Base-by-base conservation (phyloP, 1,139 yeast species). In the Kurtzmaniella quercitrusa region DNA sequence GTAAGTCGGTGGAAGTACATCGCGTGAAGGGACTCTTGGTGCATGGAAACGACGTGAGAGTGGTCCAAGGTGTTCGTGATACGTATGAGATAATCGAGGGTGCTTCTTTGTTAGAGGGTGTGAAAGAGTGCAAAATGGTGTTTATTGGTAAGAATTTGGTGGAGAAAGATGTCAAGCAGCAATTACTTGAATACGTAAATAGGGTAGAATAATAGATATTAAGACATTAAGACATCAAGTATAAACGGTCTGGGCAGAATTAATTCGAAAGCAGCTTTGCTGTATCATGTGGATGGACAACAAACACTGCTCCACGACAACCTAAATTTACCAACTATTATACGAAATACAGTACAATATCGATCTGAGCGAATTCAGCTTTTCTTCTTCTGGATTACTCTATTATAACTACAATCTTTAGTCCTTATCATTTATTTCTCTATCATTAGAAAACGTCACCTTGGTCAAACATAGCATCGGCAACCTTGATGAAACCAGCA, bases 401-500 rank as follows among this genome's bases (percentile, higher is more conserved):
- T n/a, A n/a, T n/a, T n/a, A n/a, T n/a, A n/a, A n/a, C n/a, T n/a
- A n/a, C n/a, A n/a, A n/a, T n/a, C n/a, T 5, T 21, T 21, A 21
- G 4, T 21, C 23, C n/a, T 14, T 37, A 24, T 25, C 16, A 27
- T 31, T 16, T 38, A 38, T 38, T 25, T 29, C 36, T 31, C 21
- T 38, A 27, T 27, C 15, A 27, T 38, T 75, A 79, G 57, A 65
- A 82, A 49, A 81, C 91, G 61, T 91, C 97, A 77, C 98, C 98
- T 70, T 88, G 96, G 78, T 81, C 95, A 66, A 85, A 85, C 98
- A 93, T 93, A 59, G 97, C 98, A 59, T 88, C 94, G 56, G 96
- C 97, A 60, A 93, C 98, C 81, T 91, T 91, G 66, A 90, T 82
- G 81, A 91, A 93, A 69, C 98, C 97, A 55, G 98, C 97, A 75